A percentile compares a stretch with the other conserved stretches of the same genome.
These are phyloP conservation scores for Russula olivacea DNA, from an alignment of 768 basidiomycete species.

Conservation along the genomic window DNA sequence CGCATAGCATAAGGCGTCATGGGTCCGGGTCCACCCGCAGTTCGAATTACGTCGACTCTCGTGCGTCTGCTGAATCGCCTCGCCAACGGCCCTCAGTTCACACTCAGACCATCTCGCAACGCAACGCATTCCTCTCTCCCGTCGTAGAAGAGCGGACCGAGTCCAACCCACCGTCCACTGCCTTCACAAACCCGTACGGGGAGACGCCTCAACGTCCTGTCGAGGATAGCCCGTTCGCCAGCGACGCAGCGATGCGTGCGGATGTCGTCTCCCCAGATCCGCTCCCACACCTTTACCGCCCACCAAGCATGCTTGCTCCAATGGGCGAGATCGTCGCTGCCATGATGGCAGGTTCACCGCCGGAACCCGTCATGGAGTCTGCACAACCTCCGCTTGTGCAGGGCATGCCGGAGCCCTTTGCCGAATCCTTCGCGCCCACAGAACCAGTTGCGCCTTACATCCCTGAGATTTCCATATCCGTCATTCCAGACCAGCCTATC, in stretches of 20 bases:
- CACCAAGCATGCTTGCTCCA: slow-evolving; percentile 27
- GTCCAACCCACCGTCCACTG: neutral
- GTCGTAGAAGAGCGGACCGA: slow-evolving; percentile 20
- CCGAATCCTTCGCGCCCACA: slow-evolving; percentile 3
- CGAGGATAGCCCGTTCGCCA: slow-evolving; percentile 19
- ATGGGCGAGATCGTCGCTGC: slow-evolving; percentile 22
- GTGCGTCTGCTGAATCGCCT: slow-evolving; percentile 13
- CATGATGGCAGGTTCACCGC: slow-evolving; percentile 15
- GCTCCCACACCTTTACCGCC: slow-evolving; percentile 43
- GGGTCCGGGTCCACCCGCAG: slow-evolving; percentile 22
- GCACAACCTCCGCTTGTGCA: neutral
- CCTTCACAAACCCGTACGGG: slow-evolving; percentile 20
- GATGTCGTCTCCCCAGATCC: slow-evolving; percentile 40
- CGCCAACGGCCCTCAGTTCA: slow-evolving; percentile 9
- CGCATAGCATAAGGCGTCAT: slow-evolving; percentile 9
- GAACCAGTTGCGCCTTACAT: neutral
- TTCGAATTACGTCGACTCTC: slow-evolving; percentile 23
- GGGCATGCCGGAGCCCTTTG: neutral
- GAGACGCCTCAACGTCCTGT: slow-evolving; percentile 27
- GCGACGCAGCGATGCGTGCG: slow-evolving; percentile 9
- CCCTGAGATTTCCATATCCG: slow-evolving; percentile 1
- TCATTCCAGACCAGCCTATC: slow-evolving; percentile 22
- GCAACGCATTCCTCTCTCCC: slow-evolving; percentile 18
- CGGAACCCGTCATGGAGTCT: neutral
- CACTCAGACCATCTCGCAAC: neutral